These are phyloP conservation scores for Backusella australiensis DNA, from an alignment of 192 early-diverging fungal genomes.

Conservation along the genomic window DNA sequence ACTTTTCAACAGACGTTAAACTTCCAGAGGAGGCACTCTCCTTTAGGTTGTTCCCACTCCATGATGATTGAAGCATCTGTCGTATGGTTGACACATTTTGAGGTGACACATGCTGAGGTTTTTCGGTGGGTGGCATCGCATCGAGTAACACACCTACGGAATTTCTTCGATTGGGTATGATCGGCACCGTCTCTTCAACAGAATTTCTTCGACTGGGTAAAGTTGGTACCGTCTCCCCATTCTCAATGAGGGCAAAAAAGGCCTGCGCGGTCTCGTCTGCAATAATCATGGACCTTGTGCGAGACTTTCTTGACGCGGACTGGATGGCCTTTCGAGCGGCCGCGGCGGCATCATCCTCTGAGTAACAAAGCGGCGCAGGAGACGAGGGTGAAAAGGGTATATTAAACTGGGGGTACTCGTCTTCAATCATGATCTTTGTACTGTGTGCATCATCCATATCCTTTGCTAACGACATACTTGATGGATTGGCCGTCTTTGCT, in stretches of 20 bases:
- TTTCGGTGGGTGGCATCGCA: not conserved
- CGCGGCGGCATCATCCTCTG: not conserved
- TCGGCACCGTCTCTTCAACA: too few species aligned
- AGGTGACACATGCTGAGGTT: not conserved
- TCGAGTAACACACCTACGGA: not conserved
- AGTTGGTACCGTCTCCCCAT: not conserved
- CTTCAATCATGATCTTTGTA: not conserved
- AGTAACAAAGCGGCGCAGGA: not conserved
- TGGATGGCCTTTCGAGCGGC: conserved; percentile 14
- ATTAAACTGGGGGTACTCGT: not conserved
- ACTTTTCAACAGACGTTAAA: not conserved
- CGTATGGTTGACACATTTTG: conserved; percentile 17
- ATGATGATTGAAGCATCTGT: conserved; percentile 25
- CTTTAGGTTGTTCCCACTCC: conserved; percentile 18
- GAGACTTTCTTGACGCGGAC: conserved; percentile 16
- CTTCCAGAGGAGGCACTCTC: conserved; percentile 15
- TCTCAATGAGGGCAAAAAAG: not conserved
- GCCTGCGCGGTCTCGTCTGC: conserved; percentile 1
- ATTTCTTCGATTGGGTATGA: not conserved
- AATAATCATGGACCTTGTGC: conserved; percentile 12
- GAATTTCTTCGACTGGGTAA: not conserved
- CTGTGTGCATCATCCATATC: too few species aligned
- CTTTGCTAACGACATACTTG: not conserved
- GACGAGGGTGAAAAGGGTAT: conserved; percentile 6
- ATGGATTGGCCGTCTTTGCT: not conserved